Evolutionary conservation across 345 rosid species (phyloP).

Genomic region (Sisymbrium altissimum): DNA sequence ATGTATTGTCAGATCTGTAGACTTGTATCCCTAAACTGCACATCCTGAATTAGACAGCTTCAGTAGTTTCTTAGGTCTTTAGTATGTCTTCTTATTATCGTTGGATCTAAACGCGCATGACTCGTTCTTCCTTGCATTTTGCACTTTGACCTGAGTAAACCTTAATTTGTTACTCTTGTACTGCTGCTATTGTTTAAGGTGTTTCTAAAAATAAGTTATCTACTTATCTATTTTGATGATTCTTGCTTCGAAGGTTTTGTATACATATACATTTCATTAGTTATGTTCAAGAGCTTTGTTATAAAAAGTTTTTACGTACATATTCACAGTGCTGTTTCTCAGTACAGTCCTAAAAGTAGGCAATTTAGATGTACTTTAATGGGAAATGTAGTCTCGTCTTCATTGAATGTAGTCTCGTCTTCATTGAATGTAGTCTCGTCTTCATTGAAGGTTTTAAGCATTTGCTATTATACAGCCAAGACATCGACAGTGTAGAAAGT

Average conservation of each 20-base stretch:
- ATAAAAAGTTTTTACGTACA: neutral
- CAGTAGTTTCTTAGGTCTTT: constrained; percentile 2
- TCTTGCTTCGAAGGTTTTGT: neutral
- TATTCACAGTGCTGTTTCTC: neutral
- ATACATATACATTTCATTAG: neutral
- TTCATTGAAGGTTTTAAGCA: no score
- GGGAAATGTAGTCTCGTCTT: neutral
- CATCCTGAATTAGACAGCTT: constrained; percentile 5
- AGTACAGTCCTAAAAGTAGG: neutral
- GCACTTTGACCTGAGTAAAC: neutral
- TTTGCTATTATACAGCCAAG: neutral
- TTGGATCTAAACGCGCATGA: neutral
- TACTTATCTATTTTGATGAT: neutral
- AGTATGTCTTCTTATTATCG: neutral
- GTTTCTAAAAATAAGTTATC: neutral
- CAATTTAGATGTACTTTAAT: neutral
- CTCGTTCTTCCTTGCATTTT: neutral
- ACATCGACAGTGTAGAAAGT: neutral
- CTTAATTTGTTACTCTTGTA: neutral
- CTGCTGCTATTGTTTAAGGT: neutral
- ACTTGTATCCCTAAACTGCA: constrained; percentile 15
- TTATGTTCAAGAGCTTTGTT: neutral
- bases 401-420: no score
- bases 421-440: no score
- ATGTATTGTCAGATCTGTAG: constrained; percentile 6